Evolutionary conservation across 2,329 filamentous ascomycete genomes (phyloP).

Genomic region (Colletotrichum australisinense): DNA sequence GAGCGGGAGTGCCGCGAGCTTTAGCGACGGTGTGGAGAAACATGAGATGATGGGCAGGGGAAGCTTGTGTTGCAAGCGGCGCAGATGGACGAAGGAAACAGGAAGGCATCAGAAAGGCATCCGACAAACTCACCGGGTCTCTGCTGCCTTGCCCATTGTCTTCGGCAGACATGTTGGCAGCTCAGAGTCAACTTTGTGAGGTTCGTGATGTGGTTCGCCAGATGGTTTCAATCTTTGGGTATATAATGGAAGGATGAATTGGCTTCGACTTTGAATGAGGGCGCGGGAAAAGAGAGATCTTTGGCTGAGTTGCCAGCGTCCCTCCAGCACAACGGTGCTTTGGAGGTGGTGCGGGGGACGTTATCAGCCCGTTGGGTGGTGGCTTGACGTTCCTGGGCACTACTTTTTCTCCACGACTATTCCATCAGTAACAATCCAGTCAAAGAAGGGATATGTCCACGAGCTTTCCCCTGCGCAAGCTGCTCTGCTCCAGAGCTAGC

Average conservation of each 20-base stretch:
- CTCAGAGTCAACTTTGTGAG: background rate
- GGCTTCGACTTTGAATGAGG: background rate
- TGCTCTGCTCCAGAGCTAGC: background rate
- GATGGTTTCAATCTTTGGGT: background rate
- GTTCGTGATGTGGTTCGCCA: background rate
- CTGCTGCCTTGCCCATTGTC: background rate
- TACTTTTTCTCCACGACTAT: no score
- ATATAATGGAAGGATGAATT: background rate
- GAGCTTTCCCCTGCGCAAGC: background rate
- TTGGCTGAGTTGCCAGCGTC: background rate
- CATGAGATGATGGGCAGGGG: background rate
- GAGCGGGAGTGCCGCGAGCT: background rate
- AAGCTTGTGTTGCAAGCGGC: background rate
- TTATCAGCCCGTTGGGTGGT: background rate
- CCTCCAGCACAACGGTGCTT: background rate
- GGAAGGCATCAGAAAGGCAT: background rate
- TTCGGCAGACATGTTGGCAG: background rate
- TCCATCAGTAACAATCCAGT: no score
- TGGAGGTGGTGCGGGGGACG: background rate
- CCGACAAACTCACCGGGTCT: background rate
- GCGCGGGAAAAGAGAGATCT: background rate
- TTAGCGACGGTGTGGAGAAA: background rate
- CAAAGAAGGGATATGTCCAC: no score
- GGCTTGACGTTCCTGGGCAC: background rate
- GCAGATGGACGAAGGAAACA: background rate